Percentiles rank a stretch among this genome's conserved stretches.
Evolutionary conservation across 164 flowering plant genomes (phyloP).

Genomic region (Nelumbo lutea): DNA sequence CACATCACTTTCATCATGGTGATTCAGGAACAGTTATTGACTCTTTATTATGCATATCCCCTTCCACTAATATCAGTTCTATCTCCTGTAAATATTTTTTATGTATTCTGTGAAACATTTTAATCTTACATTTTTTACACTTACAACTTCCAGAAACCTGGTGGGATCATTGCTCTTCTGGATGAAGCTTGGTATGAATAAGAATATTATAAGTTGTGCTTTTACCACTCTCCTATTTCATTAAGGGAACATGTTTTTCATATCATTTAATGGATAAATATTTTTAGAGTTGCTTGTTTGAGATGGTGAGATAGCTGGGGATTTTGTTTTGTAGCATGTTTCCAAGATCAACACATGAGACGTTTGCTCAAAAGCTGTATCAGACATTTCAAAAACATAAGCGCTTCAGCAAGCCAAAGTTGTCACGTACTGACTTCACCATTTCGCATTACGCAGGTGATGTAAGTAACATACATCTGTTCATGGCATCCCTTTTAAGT

Average conservation of each 20-base stretch:
- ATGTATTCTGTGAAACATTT: neutral
- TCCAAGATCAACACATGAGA: conserved; percentile 98
- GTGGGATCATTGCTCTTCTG: conserved; percentile 92
- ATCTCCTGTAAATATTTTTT: neutral
- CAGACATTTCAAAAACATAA: conserved; percentile 82
- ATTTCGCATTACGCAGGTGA: conserved; percentile 98
- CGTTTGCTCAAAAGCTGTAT: conserved; percentile 93
- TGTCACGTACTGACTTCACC: conserved; percentile 89
- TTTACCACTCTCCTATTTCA: neutral
- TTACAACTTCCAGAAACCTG: conserved; percentile 75
- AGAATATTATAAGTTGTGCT: conserved; percentile 1
- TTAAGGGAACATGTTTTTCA: neutral
- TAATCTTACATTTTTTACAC: conserved; percentile 7
- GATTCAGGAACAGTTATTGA: no score
- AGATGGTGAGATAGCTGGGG: conserved; percentile 16
- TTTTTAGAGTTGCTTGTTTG: conserved; percentile 7
- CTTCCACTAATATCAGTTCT: no score
- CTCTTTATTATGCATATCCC: no score
- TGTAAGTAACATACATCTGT: conserved; percentile 43
- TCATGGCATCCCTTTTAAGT: neutral
- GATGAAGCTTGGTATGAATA: conserved; percentile 96
- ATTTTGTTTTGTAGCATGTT: conserved; percentile 72
- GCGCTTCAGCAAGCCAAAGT: conserved; percentile 91
- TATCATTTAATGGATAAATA: neutral
- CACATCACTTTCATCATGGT: no score